Conservation (phyloP, 2,329 filamentous ascomycete species). For the Clarireedia monteithiana region DNA sequence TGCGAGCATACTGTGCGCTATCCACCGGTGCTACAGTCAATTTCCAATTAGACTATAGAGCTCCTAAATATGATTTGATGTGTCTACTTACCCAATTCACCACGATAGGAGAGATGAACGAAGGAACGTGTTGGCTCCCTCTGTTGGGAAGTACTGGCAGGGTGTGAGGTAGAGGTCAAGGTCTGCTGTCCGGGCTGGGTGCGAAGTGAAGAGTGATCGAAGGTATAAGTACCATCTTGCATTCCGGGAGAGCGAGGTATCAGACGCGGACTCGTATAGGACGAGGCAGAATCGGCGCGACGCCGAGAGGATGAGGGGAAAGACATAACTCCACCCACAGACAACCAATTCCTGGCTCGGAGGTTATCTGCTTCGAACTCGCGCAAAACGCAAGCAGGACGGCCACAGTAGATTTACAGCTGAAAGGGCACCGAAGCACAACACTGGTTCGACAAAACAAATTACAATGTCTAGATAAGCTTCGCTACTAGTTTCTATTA, state of each 20-base stretch:
- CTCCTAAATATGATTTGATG: background rate
- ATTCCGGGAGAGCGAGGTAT: conserved; percentile 21
- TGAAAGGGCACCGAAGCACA: background rate
- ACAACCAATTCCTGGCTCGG: background rate
- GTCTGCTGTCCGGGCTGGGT: conserved; percentile 12
- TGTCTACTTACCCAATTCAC: conserved; percentile 42
- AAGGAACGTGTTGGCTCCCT: conserved; percentile 66
- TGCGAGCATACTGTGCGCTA: conserved; percentile 65
- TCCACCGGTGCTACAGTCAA: conserved; percentile 45
- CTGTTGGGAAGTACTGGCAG: conserved; percentile 31
- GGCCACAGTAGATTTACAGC: background rate
- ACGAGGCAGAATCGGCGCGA: conserved; percentile 16
- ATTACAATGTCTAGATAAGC: conserved; percentile 5
- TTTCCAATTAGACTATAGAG: background rate
- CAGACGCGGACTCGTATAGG: conserved; percentile 22
- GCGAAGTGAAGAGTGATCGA: conserved; percentile 21
- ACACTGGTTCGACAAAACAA: conserved; percentile 3
- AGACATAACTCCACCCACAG: conserved; percentile 17
- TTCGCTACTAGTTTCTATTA: background rate
- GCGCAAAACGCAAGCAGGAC: background rate
- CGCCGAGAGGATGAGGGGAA: conserved; percentile 18
- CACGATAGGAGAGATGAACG: conserved; percentile 57
- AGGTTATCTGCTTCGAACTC: conserved; percentile 2
- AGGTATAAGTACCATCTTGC: conserved; percentile 13
- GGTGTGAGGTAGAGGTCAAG: conserved; percentile 11